Base-by-base conservation (phyloP, 2,329 filamentous ascomycete species). In the Aspergillus tamarii region DNA sequence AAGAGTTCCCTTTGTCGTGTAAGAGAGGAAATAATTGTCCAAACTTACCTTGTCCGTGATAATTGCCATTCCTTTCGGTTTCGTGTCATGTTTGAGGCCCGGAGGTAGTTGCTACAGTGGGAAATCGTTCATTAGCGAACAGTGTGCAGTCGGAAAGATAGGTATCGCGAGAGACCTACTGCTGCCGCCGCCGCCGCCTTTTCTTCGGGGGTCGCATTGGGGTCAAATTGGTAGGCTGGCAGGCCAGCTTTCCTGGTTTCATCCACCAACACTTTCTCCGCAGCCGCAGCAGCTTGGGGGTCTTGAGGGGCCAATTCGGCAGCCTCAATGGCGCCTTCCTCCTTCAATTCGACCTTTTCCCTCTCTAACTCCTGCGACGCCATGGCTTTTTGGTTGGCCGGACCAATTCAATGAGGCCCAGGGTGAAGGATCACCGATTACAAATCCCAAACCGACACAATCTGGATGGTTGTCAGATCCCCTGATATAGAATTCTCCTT, bases 161-260 rank as follows among this genome's bases (percentile, higher is more conserved):
- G 21, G 23, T 12, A 34, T 26, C n/a, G 48, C 14, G 26, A 23
- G 7, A 45, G 14, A 84, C 90, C 72, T 84, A 96, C 93, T 74
- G 89, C 87, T 84, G 86, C 84, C 26, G 91, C 89, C 76, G 94
- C 91, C 36, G 90, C 90, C 65, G 87, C 89, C 83, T 99, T 99
- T 78, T 96, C 85, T 76, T 93, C 92, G 0, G 90, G 85, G 50
- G 85, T 89, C 48, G 93, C 94, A 82, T 97, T 82, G 0, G 95
- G 93, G 75, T 99, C 87, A 81, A 98, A 99, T 66, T 89, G 87
- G 76, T 91, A 95, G 67, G 93, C 94, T 34, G 89, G 82, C 28
- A 91, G 87, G 48, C 95, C 95, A 14, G 90, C 92, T 72, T 91
- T 90, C 73, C 85, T 88, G 69, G 92, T 92, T 77, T 96, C 89